Evolutionary conservation across 768 basidiomycete genomes (phyloP).

Genomic region (Mycena crocata): DNA sequence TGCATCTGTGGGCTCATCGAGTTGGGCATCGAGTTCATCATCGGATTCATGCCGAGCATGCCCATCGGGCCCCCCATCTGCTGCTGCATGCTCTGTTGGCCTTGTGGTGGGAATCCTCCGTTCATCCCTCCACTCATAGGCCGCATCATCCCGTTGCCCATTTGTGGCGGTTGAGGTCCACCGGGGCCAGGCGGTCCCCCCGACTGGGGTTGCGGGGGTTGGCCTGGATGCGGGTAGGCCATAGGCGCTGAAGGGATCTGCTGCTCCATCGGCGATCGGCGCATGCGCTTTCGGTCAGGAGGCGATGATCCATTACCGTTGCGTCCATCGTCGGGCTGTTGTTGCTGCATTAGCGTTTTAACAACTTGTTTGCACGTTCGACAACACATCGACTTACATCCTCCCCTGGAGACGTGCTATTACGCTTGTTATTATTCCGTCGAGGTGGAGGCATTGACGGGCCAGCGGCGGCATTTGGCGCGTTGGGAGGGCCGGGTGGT

Average conservation of each 20-base stretch:
- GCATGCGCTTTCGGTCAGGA: constrained; percentile 65
- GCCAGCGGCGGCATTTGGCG: constrained; percentile 53
- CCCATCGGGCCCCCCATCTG: constrained; percentile 38
- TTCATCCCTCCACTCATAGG: constrained; percentile 46
- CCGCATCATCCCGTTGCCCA: constrained; percentile 55
- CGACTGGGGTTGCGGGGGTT: constrained; percentile 38
- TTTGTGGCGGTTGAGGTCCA: constrained; percentile 46
- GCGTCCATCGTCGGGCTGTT: constrained; percentile 50
- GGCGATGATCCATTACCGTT: constrained; percentile 68
- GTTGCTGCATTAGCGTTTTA: constrained; percentile 43
- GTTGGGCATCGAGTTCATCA: constrained; percentile 21
- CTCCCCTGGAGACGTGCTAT: constrained; percentile 72
- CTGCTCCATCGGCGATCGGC: constrained; percentile 64
- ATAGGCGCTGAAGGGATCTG: constrained; percentile 53
- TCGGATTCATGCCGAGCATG: constrained; percentile 30
- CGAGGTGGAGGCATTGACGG: constrained; percentile 55
- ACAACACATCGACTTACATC: constrained; percentile 54
- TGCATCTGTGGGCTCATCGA: constrained; percentile 37
- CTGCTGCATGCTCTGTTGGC: constrained; percentile 22
- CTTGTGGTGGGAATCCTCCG: constrained; percentile 39
- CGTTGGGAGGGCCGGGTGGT: constrained; percentile 43
- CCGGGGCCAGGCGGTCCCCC: constrained; percentile 50
- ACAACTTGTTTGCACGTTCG: neutral
- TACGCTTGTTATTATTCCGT: constrained; percentile 57
- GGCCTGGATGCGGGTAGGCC: constrained; percentile 36